Evolutionary conservation across 225 moss, liverwort and hornwort genomes (phyloP), one percentile per base, ranked within the genome.

Genomic region (Straminergon stramineum): DNA sequence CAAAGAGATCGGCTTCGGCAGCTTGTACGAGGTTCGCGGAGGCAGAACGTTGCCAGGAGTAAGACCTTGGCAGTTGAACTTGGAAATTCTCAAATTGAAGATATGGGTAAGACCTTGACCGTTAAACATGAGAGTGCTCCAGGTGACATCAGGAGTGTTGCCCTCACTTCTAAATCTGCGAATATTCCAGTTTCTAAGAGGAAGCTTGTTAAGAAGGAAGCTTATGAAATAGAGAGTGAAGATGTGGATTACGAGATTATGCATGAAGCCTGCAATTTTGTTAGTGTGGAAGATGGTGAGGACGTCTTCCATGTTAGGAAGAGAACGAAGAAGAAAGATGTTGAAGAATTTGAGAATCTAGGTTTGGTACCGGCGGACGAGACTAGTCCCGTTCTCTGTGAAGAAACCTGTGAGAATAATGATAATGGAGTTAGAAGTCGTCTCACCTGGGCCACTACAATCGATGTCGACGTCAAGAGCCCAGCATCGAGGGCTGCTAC

Each of bases 1-100:
- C 91, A 91, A 87, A 89, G 88, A 86, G 90, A 90, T 81, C 90
- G 89, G 65, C 93, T 93, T 81, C 86, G 90, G 75, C 84, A 69
- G 63, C 93, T 93, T 89, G 84, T 93, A 23, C 82, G 90, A 83
- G 78, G 90, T 90, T 88, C 88, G 64, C 86, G 80, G 84, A 87
- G 86, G 90, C 79, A 83, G 84, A 91, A 89, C 17, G 63, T 19
- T 65, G 78, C 57, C 79, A 84, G 52, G 70, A 89, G 37, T 85
- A 79, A 89, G 75, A 79, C 41, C 67, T 62, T 85, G 67, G 65
- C 73, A 79, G 45, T 71, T 78, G 87, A 89, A 79, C 60, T 78
- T 85, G 86, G 69, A 79, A 89, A 63, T 87, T 62, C 53, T 64
- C 41, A 71, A 79, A 41, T 17, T 62, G 87, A 84, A n/a, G 81